Evolutionary conservation across 805 yeast genomes (phyloP), one percentile per base, ranked within the genome.

Genomic region (Tetrapisispora taiwanensis): DNA sequence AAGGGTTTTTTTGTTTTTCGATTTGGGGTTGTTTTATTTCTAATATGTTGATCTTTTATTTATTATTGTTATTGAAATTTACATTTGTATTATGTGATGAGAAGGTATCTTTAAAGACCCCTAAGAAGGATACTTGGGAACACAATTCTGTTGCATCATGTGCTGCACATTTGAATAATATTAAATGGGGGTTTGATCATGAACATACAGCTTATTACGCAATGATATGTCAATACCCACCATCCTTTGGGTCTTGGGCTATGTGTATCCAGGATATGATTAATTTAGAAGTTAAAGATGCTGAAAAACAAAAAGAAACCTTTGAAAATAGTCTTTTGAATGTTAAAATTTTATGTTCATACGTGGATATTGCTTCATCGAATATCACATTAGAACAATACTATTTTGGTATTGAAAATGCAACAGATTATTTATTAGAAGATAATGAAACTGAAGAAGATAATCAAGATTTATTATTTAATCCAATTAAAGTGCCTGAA

Each of bases 231-330:
- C 47, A 33, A 18, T 56, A 53, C 39, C 42, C 44, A 28, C 59
- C 59, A 7, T 59, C 60, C 2, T 47, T 55, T 24, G 53, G 48
- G 27, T 48, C 58, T 6, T 55, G 58, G 59, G 31, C 53, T 4
- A 28, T 45, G 12, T 56, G 60, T 36, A 49, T 53, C 14, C 39
- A 44, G 31, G 55, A 55, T 34, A 46, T 52, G 30, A 37, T 37
- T 13, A 37, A 37, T 28, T 34, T 54, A 10, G 27, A 37, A 7
- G 47, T 47, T 19, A 22, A 9, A 15, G 37, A 40, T 14, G 26
- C 32, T 14, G 34, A 19, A 12, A 33, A 41, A 18, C 39, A 36
- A 19, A 24, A 44, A 7, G 10, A 6, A 7, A 28, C 26, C 2
- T 56, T 52, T 39, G 49, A 43, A 9, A 49, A 43, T 13, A 53